Base-by-base conservation (phyloP, 352 stramenopile genomes). In the Globisporangium nunn region DNA sequence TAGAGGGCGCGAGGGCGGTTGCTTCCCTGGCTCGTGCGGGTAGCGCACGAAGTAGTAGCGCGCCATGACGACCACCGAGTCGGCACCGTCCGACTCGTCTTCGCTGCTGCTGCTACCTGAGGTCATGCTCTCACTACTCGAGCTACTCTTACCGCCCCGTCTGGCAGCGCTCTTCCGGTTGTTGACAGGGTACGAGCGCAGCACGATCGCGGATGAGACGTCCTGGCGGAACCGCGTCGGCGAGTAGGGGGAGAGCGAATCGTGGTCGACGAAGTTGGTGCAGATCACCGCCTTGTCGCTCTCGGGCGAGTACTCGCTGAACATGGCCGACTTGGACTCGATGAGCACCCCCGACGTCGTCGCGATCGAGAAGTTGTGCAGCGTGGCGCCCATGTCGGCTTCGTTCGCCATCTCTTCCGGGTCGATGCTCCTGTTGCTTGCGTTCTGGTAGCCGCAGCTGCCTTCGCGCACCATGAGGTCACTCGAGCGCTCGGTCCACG, bases 301-400 rank as follows among this genome's bases (percentile, higher is more conserved):
- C n/a, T 31, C 40, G 1, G 29, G 3, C 43, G 54, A 15, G 10
- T 44, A 51, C 37, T 68, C 53, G 15, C 58, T 52, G 55, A 68
- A 72, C 31, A 70, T 59, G 43, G 67, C 59, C 30, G 54, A 69
- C 50, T 78, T 85, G 53, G 70, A 71, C 49, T 72, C 72, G 37
- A 79, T 50, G 4, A 72, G 47, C 11, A 72, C 6, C 2, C 52
- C 41, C 30, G 29, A 40, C 14, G 15, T 17, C 10, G 40, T 43
- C 17, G 29, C 14, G 23, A 45, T 30, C 28, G 37, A 11, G 4
- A 57, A 50, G 7, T 41, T 10, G 14, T 50, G 52, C 5, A 30
- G 43, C 43, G 5, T 18, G 6, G 43, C 43, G 8, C 8, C 15
- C 6, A 11, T 12, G 37, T 41, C 35, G 5, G 33, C 33, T 37